Conservation (phyloP, 2,329 filamentous ascomycete species). For the Akanthomyces dipterigenus region DNA sequence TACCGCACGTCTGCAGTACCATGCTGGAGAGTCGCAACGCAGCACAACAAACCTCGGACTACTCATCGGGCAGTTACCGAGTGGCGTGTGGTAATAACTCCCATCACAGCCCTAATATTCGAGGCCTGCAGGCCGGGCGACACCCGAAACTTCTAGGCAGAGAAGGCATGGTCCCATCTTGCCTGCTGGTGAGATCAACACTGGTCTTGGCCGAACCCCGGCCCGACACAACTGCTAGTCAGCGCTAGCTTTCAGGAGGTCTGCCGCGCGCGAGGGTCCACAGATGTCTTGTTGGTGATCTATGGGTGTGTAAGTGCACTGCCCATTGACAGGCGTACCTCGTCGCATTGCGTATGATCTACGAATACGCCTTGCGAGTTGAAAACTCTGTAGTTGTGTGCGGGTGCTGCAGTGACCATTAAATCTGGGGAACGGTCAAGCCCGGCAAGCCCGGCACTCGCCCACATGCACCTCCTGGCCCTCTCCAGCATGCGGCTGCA, state of each 20-base stretch:
- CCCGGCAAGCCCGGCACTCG: not conserved
- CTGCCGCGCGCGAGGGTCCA: conserved; percentile 3
- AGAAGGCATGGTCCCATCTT: not conserved
- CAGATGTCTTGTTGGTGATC: not conserved
- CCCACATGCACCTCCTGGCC: not conserved
- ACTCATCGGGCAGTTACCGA: conserved; percentile 7
- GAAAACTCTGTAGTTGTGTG: not conserved
- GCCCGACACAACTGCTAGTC: not conserved
- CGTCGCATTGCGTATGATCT: not conserved
- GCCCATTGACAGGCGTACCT: not conserved
- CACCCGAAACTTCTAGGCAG: not conserved
- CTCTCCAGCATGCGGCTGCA: not conserved
- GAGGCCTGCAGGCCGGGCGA: not conserved
- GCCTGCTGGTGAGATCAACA: not conserved
- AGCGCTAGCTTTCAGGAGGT: conserved; percentile 5
- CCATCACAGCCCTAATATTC: not conserved
- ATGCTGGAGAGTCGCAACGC: not conserved
- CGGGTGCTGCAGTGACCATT: too few species aligned
- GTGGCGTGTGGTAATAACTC: not conserved
- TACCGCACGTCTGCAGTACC: not conserved
- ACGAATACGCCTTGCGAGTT: not conserved
- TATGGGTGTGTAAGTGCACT: not conserved
- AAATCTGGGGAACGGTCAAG: not conserved
- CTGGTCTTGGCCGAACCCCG: not conserved
- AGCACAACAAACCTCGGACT: not conserved